These are phyloP conservation scores for Dactylis glomerata DNA, from an alignment of 176 grass and related monocot genomes.

Conservation along the genomic window DNA sequence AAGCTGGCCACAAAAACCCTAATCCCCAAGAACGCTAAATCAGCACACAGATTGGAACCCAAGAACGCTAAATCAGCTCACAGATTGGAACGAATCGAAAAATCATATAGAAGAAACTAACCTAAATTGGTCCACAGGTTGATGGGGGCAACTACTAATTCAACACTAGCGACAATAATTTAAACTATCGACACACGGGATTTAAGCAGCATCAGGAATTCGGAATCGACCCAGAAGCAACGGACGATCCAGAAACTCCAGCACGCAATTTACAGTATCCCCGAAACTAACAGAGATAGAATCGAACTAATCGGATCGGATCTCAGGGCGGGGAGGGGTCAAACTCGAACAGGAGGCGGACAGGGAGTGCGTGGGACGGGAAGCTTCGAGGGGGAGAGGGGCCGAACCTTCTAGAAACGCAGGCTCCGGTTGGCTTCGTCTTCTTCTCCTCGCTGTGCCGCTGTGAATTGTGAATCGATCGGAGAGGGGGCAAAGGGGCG, in stretches of 20 bases:
- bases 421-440: background rate
- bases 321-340: slow-evolving; percentile 9
- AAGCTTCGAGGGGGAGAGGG: background rate
- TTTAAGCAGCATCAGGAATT: background rate
- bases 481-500: background rate
- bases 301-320: background rate
- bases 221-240: background rate
- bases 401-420: slow-evolving; percentile 33
- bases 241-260: background rate
- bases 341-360: background rate
- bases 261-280: background rate
- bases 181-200: background rate
- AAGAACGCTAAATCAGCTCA: slow-evolving; percentile 12
- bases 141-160: background rate
- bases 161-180: background rate
- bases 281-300: background rate
- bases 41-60: slow-evolving; percentile 10
- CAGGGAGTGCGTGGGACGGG: background rate
- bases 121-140: background rate
- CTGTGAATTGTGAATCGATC: slow-evolving; percentile 5
- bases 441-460: background rate
- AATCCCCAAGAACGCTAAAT: background rate
- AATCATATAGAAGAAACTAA: background rate
- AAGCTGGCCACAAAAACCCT: slow-evolving; percentile 6
- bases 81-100: background rate